Percentiles rank a stretch among this genome's conserved stretches.
Conservation (phyloP, 2,329 filamentous ascomycete genomes). For the Colletotrichum siamense region DNA sequence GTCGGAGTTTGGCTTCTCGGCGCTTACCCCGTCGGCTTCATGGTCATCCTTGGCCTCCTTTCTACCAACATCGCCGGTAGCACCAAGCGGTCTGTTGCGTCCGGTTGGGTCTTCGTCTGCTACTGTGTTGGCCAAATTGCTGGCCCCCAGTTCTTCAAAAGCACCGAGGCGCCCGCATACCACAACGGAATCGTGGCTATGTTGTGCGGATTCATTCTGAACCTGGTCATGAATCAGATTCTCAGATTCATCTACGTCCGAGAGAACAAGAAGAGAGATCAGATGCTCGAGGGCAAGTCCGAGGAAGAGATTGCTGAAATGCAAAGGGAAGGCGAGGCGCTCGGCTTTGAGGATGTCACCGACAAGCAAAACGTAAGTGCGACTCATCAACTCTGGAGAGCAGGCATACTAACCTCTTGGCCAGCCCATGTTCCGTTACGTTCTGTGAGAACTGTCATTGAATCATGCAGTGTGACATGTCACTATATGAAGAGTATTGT, state of each 20-base stretch:
- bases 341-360: constrained; percentile 43
- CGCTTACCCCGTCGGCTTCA: constrained; percentile 18
- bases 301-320: constrained; percentile 14
- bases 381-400: too few species aligned
- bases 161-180: constrained; percentile 12
- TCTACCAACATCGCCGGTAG: constrained; percentile 34
- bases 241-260: constrained; percentile 3
- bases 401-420: too few species aligned
- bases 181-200: constrained; percentile 17
- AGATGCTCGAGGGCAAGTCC: constrained; percentile 9
- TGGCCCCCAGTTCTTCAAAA: constrained; percentile 36
- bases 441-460: background rate
- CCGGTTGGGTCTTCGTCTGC: constrained; percentile 33
- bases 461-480: too few species aligned
- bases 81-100: constrained; percentile 32
- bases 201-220: constrained; percentile 5
- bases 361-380: constrained; percentile 34
- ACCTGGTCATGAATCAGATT: constrained; percentile 12
- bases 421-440: constrained; percentile 18
- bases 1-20: constrained; percentile 15
- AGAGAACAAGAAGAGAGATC: constrained; percentile 5
- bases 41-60: constrained; percentile 14
- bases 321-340: constrained; percentile 9
- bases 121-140: constrained; percentile 35
- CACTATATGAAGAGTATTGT: too few species aligned